These are phyloP conservation scores for Colletotrichum sp. DNA, from an alignment of 2,329 filamentous ascomycete genomes.

Conservation along the genomic window DNA sequence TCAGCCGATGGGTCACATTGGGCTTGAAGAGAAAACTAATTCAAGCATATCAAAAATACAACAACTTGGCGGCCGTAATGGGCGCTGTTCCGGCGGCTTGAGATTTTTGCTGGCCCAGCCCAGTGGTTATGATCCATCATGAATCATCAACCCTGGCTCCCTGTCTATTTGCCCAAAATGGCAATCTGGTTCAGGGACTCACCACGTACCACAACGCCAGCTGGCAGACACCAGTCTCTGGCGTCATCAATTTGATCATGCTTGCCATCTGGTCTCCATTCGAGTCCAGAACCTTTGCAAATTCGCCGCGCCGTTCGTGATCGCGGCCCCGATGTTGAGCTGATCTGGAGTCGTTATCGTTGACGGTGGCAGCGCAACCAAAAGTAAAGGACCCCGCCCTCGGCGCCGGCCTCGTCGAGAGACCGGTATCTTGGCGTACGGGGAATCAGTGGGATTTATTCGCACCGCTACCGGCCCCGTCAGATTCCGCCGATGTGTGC, in stretches of 20 bases:
- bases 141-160: constrained; percentile 18
- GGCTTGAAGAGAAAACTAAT: not conserved
- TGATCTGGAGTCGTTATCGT: not conserved
- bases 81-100: not conserved
- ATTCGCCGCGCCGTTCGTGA: not conserved
- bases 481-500: not conserved
- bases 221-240: not conserved
- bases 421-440: not conserved
- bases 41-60: not conserved
- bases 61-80: not conserved
- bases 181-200: not conserved
- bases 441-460: not conserved
- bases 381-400: not conserved
- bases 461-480: not conserved
- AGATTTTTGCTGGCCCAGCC: not conserved
- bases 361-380: not conserved
- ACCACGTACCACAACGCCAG: not conserved
- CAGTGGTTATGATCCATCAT: not conserved
- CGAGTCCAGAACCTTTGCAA: not conserved
- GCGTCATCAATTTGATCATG: constrained; percentile 15
- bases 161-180: constrained; percentile 3
- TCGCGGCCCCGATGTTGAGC: not conserved
- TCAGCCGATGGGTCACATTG: not conserved
- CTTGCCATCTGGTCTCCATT: not conserved
- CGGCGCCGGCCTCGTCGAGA: constrained; percentile 9